A percentile compares a stretch with the other conserved stretches of the same genome.
Conservation (phyloP, 257 asterid species). For the Solanum acaule region DNA sequence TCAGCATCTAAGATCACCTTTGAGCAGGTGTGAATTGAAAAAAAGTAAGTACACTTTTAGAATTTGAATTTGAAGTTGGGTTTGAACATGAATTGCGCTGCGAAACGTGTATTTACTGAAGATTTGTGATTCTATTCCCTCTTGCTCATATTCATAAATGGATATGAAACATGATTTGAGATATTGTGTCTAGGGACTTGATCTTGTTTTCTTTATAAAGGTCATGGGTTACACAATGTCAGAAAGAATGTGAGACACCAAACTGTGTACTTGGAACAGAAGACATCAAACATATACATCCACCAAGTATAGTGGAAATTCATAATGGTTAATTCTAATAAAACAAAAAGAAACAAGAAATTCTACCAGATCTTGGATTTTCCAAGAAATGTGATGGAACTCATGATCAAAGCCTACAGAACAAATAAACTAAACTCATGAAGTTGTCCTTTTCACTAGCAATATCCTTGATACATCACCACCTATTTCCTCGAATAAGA, state of each 20-base stretch:
- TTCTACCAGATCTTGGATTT: not conserved
- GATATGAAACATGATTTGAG: not conserved
- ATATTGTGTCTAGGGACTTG: not conserved
- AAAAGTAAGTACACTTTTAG: no score
- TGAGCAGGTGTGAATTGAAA: not conserved
- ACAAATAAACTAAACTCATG: not conserved
- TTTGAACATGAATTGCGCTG: not conserved
- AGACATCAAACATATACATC: not conserved
- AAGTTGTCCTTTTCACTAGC: conserved; percentile 25
- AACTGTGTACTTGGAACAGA: not conserved
- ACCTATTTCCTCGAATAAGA: conserved; percentile 51
- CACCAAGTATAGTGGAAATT: not conserved
- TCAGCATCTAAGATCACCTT: not conserved
- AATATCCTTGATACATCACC: conserved; percentile 50
- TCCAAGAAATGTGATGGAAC: not conserved
- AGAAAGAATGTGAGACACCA: not conserved
- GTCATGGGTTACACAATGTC: not conserved
- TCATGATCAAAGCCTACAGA: not conserved
- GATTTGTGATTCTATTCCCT: not conserved
- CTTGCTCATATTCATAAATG: not conserved
- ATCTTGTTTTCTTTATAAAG: not conserved
- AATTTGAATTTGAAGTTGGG: not conserved
- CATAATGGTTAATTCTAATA: not conserved
- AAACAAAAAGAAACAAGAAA: not conserved
- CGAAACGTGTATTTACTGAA: not conserved